Base-by-base conservation (phyloP, 1,284 basidiomycete species). In the Amanita bisporigera region DNA sequence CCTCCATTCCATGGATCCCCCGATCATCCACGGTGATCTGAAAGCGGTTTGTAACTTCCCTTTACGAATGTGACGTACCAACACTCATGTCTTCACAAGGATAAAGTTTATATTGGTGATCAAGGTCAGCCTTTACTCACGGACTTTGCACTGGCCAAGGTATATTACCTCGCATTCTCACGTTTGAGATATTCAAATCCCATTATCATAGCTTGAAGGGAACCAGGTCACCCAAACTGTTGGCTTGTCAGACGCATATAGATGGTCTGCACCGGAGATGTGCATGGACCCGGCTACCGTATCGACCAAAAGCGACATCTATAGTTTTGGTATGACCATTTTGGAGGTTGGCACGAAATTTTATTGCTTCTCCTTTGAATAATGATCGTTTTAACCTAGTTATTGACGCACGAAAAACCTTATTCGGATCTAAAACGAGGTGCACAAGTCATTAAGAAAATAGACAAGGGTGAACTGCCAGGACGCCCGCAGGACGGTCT, bases 211-310 rank as follows among this genome's bases (percentile, higher is more conserved):
- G 60, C 41, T 86, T 59, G 84, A 84, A 15, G 85, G 85, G 1
- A 83, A 84, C 7, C 84, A 84, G 6, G 84, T 87, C 70, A 86
- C 85, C 4, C 85, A 86, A 69, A 87, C 84, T 71, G 83, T 82
- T 41, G 85, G 85, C 24, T 78, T 83, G 36, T 78, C 81, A 19
- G 83, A 85, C 41, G 83, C 83, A 7, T 85, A 82, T 69, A 75
- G 84, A 54, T 87, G 87, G 85, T 82, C 86, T 65, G 86, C 87
- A 33, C 87, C 87, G 2, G 87, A 88, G 72, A 76, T 87, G n/a
- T 86, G 83, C 70, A 76, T 80, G 63, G 85, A 84, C 12, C 79
- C 83, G 67, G 85, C 83, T 10, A 79, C 80, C 7, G 74, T 88
- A 26, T 86, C 85, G 0, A 77, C 78, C 17, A 77, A 78, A 40